A percentile compares a stretch with the other conserved stretches of the same genome.
phyloP scores from a whole-genome alignment of 441 rosid genomes.

The Euphorbia schlechtendalii region DNA sequence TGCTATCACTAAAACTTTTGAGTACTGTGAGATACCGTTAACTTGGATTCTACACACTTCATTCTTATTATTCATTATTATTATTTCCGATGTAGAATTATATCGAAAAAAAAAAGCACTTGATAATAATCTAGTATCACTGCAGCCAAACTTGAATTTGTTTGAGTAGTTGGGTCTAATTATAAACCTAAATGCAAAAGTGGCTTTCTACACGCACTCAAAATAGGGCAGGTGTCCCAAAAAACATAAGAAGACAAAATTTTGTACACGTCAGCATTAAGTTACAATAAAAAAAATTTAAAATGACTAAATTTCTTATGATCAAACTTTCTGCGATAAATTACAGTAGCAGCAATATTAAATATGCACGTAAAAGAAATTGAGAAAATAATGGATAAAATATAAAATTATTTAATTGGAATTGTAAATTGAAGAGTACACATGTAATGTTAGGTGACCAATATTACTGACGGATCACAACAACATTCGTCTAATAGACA shows the following conservation, averaged over 20 bases:
- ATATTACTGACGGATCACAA: conserved; percentile 47
- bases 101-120: no score
- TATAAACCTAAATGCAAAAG: background rate
- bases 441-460: conserved; percentile 19
- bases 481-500: conserved; percentile 30
- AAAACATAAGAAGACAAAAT: background rate
- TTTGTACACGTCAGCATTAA: background rate
- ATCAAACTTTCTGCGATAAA: no score
- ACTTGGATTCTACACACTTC: no score
- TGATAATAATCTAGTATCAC: no score
- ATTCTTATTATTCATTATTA: no score
- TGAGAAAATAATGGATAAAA: background rate
- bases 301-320: no score
- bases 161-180: background rate
- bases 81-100: no score
- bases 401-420: background rate
- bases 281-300: background rate
- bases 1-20: no score
- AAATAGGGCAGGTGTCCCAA: background rate
- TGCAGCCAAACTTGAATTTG: background rate
- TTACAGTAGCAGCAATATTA: no score
- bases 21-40: no score
- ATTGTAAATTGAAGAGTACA: no score
- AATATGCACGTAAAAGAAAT: background rate
- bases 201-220: background rate